Conservation (phyloP, 768 basidiomycete species). For the Termitomyces sp. region DNA sequence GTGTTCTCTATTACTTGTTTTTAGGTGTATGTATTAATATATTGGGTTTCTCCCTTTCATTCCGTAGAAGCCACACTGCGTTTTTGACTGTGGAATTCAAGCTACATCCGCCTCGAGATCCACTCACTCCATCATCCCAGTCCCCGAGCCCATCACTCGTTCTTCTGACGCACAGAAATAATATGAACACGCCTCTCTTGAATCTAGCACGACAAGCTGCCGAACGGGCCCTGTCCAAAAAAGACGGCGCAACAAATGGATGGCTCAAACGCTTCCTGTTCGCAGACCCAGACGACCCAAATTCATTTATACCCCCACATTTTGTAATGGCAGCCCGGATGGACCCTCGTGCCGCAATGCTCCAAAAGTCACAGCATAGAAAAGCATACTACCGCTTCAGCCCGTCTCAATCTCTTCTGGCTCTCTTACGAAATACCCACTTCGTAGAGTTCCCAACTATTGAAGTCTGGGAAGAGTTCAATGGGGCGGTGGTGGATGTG, state of each 20-base stretch:
- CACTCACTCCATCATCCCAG: conserved; percentile 38
- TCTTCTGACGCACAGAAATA: conserved; percentile 66
- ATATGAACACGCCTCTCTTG: conserved; percentile 48
- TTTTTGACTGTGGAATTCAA: conserved; percentile 73
- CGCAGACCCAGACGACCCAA: conserved; percentile 54
- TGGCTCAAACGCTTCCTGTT: conserved; percentile 58
- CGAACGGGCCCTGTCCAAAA: conserved; percentile 27
- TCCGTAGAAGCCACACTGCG: conserved; percentile 59
- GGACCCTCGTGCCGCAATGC: conserved; percentile 32
- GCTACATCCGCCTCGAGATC: conserved; percentile 54
- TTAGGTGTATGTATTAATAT: conserved; percentile 9
- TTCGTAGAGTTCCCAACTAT: conserved; percentile 87
- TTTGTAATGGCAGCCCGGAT: conserved; percentile 56
- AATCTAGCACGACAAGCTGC: conserved; percentile 35
- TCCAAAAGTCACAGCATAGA: conserved; percentile 22
- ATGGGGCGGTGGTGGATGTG: conserved; percentile 56
- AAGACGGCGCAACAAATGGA: conserved; percentile 41
- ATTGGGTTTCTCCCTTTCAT: conserved; percentile 3
- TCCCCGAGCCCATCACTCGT: conserved; percentile 40
- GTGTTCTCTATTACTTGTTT: conserved; percentile 27
- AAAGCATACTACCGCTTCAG: conserved; percentile 59
- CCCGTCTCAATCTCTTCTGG: conserved; percentile 41
- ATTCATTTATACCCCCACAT: conserved; percentile 53
- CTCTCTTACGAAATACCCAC: conserved; percentile 53
- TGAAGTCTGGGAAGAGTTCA: conserved; percentile 73